Base-by-base conservation (phyloP, 2,329 filamentous ascomycete genomes). In the Bipolaris sorokiniana region DNA sequence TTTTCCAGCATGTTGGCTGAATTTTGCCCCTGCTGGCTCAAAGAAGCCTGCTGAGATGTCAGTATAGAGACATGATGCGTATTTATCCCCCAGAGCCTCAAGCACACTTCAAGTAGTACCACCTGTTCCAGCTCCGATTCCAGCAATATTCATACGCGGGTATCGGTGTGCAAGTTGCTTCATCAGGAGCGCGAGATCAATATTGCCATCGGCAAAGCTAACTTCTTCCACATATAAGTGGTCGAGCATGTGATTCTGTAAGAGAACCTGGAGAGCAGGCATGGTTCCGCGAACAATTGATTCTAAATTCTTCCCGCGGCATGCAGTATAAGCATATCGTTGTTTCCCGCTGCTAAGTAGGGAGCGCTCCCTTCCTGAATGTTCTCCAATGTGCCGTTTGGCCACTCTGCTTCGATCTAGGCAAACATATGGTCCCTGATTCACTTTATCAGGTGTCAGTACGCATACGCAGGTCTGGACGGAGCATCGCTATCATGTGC, bases 61-160 rank as follows among this genome's bases (percentile, higher is more conserved):
- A 5, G 56, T 38, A 1, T 52, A 48, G 1, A 52, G 37, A 31
- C 64, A 60, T 11, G 51, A 48, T 67, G 69, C 74, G 49, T 62
- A 67, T 15, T 52, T 38, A 22, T 58, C 58, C 5, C 56, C 49
- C 16, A 47, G 9, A 47, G 44, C 26, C 5, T 11, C 4, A 11
- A 47, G 44, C 23, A 47, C 26, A 2, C 2, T 7, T 11, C 5
- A 6, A 11, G 44, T 47, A 6, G 44, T 47, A 13, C 10, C 10
- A 2, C 44, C 10, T 15, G 26, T 26, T 6, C 44, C 10, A n/a
- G n/a, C n/a, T n/a, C n/a, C n/a, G n/a, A n/a, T n/a, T n/a, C n/a
- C n/a, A n/a, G n/a, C n/a, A n/a, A 46, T 20, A 10, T 46, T 34
- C 26, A 33, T 46, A 10, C 23, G 23, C 13, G 44, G 44, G 44